A percentile compares a stretch with the other conserved stretches of the same genome.
Conservation (phyloP, 495 filamentous ascomycete species). For the Neurospora sp. region DNA sequence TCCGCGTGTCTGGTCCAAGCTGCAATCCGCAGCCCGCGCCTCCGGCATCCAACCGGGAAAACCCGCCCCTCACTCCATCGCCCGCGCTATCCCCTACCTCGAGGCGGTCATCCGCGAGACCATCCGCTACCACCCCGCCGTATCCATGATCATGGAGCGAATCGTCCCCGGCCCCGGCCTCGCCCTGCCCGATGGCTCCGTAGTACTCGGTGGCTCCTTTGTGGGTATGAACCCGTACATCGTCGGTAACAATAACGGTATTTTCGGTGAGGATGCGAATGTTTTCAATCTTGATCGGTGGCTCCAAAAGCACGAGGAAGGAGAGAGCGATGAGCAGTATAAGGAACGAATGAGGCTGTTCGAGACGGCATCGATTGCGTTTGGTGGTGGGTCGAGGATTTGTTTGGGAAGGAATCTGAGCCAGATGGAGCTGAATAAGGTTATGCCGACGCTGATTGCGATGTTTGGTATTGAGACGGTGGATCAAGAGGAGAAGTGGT, state of each 20-base stretch:
- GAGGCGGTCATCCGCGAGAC: conserved; percentile 51
- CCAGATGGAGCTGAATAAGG: conserved; percentile 55
- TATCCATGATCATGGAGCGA: conserved; percentile 46
- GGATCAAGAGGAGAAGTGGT: conserved; percentile 14
- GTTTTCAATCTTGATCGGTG: conserved; percentile 41
- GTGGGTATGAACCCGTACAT: conserved; percentile 28
- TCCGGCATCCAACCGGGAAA: conserved; percentile 1
- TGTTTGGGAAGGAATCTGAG: conserved; percentile 58
- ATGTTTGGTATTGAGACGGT: conserved; percentile 34
- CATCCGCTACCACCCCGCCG: conserved; percentile 46
- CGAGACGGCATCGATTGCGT: conserved; percentile 29
- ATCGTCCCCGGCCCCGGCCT: conserved; percentile 38
- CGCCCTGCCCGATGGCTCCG: conserved; percentile 38
- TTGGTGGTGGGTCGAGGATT: conserved; percentile 52
- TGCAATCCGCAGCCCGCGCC: conserved; percentile 15
- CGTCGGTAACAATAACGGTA: conserved; percentile 23
- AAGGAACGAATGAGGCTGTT: conserved; percentile 11
- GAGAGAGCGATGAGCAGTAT: conserved; percentile 16
- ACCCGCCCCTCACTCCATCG: conserved; percentile 11
- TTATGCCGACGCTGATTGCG: conserved; percentile 50
- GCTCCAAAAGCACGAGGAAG: conserved; percentile 16
- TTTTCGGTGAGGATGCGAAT: conserved; percentile 43
- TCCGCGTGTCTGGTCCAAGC: conserved; percentile 15
- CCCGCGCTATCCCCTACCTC: conserved; percentile 41
- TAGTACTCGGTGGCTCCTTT: conserved; percentile 39